Evolutionary conservation across 805 yeast genomes (phyloP), one percentile per base, ranked within the genome.

Genomic region (Suhomyces canberraensis): DNA sequence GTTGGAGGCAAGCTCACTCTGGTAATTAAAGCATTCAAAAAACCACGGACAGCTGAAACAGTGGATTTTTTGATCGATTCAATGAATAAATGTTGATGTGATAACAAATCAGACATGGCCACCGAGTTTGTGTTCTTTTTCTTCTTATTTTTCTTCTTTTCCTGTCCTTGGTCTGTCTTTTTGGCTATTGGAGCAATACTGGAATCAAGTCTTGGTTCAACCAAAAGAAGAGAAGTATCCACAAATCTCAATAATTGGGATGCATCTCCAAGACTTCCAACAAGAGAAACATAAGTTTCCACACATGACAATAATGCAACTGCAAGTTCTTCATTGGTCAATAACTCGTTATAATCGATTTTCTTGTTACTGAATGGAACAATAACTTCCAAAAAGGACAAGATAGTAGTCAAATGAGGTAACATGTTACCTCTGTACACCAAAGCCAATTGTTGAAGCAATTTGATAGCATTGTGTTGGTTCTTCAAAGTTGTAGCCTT

Each of bases 31-130:
- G 63, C 51, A 13, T 57, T 62, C 40, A 84, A 70, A 47, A 86
- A 83, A 2, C 40, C 37, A 34, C 74, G 54, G 6, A 78, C 63
- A 0, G 46, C 36, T 2, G 27, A 19, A 13, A 62, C 42, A 6
- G 78, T 73, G 1, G 38, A 18, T 0, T 42, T 26, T 4, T 80
- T 66, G 11, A 77, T 69, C 8, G 61, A 56, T 7, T 60, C 51
- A 19, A 56, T 54, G 48, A 84, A 83, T 36, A 76, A 64, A 36
- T 75, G 78, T 31, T 79, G 69, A 54, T 83, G 85, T 1, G 89
- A 78, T 31, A 82, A 64, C 20, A 83, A 53, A 60, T 84, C 95
- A 7, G 90, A 75, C 43, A 81, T 59, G 3, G 88, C 78, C 18
- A 69, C 66, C 1, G 75, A 45, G 13, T 58, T 59, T 25, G 60